Conservation (phyloP, 2,329 filamentous ascomycete species). For the Reticulascus tulasneorum region DNA sequence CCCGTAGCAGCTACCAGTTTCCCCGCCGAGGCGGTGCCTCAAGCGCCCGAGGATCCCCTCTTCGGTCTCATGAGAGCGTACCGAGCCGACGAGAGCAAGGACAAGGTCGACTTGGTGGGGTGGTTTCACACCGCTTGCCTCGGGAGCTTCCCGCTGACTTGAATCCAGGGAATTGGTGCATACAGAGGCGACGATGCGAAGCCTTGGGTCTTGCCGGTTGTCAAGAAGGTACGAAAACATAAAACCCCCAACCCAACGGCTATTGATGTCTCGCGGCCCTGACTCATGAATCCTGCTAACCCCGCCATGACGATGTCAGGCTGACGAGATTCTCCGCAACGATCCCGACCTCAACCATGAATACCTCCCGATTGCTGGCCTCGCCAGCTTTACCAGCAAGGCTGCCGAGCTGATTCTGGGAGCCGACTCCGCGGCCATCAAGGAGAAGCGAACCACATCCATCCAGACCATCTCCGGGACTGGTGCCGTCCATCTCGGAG, state of each 20-base stretch:
- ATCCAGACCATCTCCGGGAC: constrained; percentile 97
- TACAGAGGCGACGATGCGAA: constrained; percentile 95
- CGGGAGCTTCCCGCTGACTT: constrained; percentile 4
- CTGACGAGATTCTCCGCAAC: constrained; percentile 81
- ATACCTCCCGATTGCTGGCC: constrained; percentile 93
- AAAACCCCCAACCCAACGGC: constrained; percentile 1
- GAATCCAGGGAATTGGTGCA: constrained; percentile 72
- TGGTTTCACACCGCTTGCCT: constrained; percentile 4
- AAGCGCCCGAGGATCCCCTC: constrained; percentile 90
- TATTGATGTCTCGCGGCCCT: not conserved
- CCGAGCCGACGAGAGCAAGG: constrained; percentile 67
- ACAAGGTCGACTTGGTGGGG: constrained; percentile 89
- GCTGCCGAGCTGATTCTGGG: constrained; percentile 90
- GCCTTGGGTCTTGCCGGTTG: constrained; percentile 94
- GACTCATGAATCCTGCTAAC: constrained; percentile 9
- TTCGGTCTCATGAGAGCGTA: constrained; percentile 91
- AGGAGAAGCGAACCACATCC: constrained; percentile 75
- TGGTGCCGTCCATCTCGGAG: constrained; percentile 89
- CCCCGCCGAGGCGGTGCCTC: constrained; percentile 71
- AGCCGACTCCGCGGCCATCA: constrained; percentile 71
- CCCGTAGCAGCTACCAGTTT: constrained; percentile 63
- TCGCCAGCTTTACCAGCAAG: constrained; percentile 79
- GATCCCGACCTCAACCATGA: constrained; percentile 95
- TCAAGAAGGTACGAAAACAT: constrained; percentile 82
- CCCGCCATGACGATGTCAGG: constrained; percentile 49